Conservation (phyloP, 139 green algal species). For the Chlamydomonas incerta region DNA sequence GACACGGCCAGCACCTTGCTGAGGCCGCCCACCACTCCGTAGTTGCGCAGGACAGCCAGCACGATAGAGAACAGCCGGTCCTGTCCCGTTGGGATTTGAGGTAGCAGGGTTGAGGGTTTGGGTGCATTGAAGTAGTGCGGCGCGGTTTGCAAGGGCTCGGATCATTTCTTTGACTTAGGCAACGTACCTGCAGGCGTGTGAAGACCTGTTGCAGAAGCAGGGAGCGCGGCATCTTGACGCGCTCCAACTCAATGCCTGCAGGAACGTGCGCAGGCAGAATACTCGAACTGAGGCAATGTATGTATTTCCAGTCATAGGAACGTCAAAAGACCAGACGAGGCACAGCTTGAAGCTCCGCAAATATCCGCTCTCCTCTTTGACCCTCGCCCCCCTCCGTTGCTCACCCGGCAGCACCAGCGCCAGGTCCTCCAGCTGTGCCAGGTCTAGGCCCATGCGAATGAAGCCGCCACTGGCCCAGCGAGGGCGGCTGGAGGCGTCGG, state of each 20-base stretch:
- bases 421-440: slow-evolving; percentile 84
- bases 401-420: slow-evolving; percentile 69
- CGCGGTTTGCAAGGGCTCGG: too few relatives aligned
- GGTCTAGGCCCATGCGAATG: slow-evolving; percentile 71
- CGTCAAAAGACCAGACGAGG: too few relatives aligned
- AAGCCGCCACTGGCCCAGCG: slow-evolving; percentile 48
- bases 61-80: slow-evolving; percentile 54
- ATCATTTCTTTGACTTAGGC: too few relatives aligned
- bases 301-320: too few relatives aligned
- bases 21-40: slow-evolving; percentile 53
- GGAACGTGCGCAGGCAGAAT: too few relatives aligned
- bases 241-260: slow-evolving; percentile 44
- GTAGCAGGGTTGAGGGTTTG: too few relatives aligned
- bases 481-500: slow-evolving; percentile 65
- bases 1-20: slow-evolving; percentile 29
- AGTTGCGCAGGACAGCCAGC: slow-evolving; percentile 57
- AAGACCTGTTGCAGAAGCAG: slow-evolving; percentile 14
- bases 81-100: too few relatives aligned
- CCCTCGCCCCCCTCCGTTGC: neutral
- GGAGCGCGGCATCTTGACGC: slow-evolving; percentile 11
- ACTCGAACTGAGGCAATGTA: too few relatives aligned
- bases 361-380: too few relatives aligned
- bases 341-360: too few relatives aligned
- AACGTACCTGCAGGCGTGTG: slow-evolving; percentile 36
- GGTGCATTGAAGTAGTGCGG: too few relatives aligned